phyloP scores from a whole-genome alignment of 176 grass and related monocot species.

The Carex littledalei region DNA sequence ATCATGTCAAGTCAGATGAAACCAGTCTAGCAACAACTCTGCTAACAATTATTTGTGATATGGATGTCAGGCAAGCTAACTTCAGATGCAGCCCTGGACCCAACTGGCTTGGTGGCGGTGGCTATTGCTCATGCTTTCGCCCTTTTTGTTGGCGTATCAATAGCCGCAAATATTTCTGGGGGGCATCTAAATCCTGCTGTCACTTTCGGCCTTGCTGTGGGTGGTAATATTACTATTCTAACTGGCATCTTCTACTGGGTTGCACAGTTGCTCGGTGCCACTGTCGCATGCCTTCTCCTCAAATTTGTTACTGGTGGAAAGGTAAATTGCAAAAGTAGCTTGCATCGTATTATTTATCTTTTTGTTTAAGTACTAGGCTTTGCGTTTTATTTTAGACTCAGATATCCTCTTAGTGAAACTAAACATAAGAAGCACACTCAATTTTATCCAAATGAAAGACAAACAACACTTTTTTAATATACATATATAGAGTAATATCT shows the following conservation, averaged over 20 bases:
- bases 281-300: slow-evolving; percentile 27
- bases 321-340: slow-evolving; percentile 12
- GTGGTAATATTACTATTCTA: slow-evolving; percentile 39
- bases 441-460: too few species aligned
- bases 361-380: too few species aligned
- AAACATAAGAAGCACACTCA: too few species aligned
- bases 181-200: slow-evolving; percentile 42
- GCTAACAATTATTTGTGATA: background rate
- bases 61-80: slow-evolving; percentile 31
- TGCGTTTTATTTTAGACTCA: too few species aligned
- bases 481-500: too few species aligned
- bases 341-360: too few species aligned
- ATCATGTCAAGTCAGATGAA: background rate
- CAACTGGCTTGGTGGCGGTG: slow-evolving; percentile 34
- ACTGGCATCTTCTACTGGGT: slow-evolving; percentile 44
- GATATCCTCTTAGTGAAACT: too few species aligned
- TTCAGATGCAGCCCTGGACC: slow-evolving; percentile 26
- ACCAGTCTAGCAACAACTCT: background rate
- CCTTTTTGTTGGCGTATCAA: slow-evolving; percentile 36
- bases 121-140: slow-evolving; percentile 33
- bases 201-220: slow-evolving; percentile 34
- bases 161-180: slow-evolving; percentile 36
- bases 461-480: too few species aligned
- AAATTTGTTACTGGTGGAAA: slow-evolving; percentile 32
- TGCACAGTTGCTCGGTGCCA: slow-evolving; percentile 30